These are phyloP conservation scores for Sporothrix globosa DNA, from an alignment of 2,329 filamentous ascomycete genomes.

Conservation along the genomic window DNA sequence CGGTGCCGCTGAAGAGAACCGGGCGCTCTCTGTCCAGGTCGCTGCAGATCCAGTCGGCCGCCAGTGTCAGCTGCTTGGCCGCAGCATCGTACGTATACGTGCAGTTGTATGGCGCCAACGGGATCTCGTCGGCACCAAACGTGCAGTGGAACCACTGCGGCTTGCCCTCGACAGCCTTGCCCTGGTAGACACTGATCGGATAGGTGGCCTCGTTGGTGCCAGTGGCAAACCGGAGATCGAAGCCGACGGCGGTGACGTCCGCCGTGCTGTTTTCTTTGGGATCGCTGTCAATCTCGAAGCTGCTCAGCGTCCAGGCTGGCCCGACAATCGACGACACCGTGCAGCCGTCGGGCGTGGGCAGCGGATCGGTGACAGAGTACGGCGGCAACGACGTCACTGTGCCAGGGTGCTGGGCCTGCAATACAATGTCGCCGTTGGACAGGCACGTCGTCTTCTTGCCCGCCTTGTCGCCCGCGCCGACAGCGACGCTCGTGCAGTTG, in stretches of 20 bases:
- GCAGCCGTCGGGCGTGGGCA: constrained; percentile 37
- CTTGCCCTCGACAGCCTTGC: constrained; percentile 4
- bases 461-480: background rate
- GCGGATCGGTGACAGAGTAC: constrained; percentile 38
- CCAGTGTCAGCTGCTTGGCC: constrained; percentile 33
- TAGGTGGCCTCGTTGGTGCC: constrained; percentile 35
- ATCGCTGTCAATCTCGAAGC: constrained; percentile 32
- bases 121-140: constrained; percentile 34
- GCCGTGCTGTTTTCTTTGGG: background rate
- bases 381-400: constrained; percentile 33
- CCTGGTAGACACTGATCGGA: constrained; percentile 35
- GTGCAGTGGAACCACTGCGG: constrained; percentile 36
- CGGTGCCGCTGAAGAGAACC: constrained; percentile 38
- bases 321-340: constrained; percentile 38
- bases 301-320: constrained; percentile 37
- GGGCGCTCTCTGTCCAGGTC: constrained; percentile 38
- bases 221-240: constrained; percentile 36
- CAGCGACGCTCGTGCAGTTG: constrained; percentile 33
- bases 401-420: constrained; percentile 26
- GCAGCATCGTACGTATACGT: constrained; percentile 33
- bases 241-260: constrained; percentile 32
- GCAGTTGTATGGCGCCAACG: constrained; percentile 37
- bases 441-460: constrained; percentile 34
- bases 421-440: constrained; percentile 23
- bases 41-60: constrained; percentile 38